These are phyloP conservation scores for Grammothele lineata DNA, from an alignment of 768 basidiomycete genomes.

Conservation along the genomic window DNA sequence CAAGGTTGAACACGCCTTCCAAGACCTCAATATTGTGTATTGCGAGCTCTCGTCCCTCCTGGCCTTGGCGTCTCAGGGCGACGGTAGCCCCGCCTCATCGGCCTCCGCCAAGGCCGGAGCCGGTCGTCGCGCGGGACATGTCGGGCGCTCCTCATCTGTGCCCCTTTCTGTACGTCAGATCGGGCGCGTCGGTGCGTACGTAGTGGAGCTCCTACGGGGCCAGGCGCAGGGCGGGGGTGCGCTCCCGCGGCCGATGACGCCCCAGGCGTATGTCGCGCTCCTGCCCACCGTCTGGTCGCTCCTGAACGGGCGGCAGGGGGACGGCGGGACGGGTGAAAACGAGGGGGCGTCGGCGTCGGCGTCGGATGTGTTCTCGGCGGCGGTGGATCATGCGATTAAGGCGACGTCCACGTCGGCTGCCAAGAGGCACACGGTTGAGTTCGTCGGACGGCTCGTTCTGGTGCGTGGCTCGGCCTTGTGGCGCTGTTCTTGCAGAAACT, in stretches of 20 bases:
- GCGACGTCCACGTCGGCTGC: constrained; percentile 54
- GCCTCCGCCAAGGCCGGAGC: background rate
- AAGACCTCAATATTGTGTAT: constrained; percentile 71
- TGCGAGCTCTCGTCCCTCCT: constrained; percentile 73
- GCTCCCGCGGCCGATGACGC: constrained; percentile 48
- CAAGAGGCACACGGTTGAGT: constrained; percentile 69
- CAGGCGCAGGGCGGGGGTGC: constrained; percentile 27
- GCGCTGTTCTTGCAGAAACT: no score
- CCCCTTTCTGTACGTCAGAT: constrained; percentile 29
- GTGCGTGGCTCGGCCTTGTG: constrained; percentile 39
- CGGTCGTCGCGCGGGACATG: background rate
- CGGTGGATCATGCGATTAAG: constrained; percentile 62
- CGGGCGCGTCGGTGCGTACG: constrained; percentile 54
- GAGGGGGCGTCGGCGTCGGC: constrained; percentile 19
- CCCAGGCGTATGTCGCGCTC: constrained; percentile 57
- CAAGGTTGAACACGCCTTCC: constrained; percentile 61
- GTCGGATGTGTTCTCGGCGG: constrained; percentile 43
- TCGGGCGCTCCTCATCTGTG: background rate
- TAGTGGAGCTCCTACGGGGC: constrained; percentile 53
- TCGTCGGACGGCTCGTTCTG: constrained; percentile 65
- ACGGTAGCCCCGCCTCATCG: background rate
- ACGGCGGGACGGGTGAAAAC: no score
- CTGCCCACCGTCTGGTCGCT: constrained; percentile 79
- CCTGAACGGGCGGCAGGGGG: constrained; percentile 34
- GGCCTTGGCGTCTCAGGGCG: constrained; percentile 32